Evolutionary conservation across 805 yeast genomes (phyloP).

Genomic region (Saccharomycopsis guyanensis): DNA sequence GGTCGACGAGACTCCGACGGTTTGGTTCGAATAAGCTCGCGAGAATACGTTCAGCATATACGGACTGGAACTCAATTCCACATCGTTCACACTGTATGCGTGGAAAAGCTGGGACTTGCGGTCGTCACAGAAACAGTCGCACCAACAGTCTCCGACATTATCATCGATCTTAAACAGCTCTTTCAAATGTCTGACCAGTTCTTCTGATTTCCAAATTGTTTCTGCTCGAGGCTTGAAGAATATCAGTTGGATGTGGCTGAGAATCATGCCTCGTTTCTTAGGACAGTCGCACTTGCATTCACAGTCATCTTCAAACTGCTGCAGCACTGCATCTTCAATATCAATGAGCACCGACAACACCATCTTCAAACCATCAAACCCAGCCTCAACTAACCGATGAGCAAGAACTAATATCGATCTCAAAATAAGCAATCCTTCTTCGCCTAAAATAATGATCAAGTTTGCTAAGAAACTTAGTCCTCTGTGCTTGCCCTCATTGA

Average conservation of each 20-base stretch:
- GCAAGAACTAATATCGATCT: no score
- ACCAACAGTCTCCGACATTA: slow-evolving; percentile 13
- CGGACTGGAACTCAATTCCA: no score
- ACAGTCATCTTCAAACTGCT: slow-evolving; percentile 15
- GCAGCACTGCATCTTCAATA: slow-evolving; percentile 1
- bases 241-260: slow-evolving; percentile 3
- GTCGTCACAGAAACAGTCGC: slow-evolving; percentile 17
- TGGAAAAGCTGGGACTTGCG: background rate
- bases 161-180: slow-evolving; percentile 8
- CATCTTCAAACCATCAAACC: no score
- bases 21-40: no score
- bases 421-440: no score
- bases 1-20: no score
- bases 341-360: slow-evolving; percentile 10
- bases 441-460: no score
- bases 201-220: slow-evolving; percentile 14
- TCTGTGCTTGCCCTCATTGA: slow-evolving; percentile 14
- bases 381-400: no score
- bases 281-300: no score
- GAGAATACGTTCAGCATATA: no score
- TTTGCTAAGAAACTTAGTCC: no score
- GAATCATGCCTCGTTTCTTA: no score
- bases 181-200: slow-evolving; percentile 13
- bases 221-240: slow-evolving; percentile 9
- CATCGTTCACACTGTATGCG: background rate